Evolutionary conservation across 2,329 filamentous ascomycete species (phyloP).

Genomic region (Phyllosticta paracitricarpa): DNA sequence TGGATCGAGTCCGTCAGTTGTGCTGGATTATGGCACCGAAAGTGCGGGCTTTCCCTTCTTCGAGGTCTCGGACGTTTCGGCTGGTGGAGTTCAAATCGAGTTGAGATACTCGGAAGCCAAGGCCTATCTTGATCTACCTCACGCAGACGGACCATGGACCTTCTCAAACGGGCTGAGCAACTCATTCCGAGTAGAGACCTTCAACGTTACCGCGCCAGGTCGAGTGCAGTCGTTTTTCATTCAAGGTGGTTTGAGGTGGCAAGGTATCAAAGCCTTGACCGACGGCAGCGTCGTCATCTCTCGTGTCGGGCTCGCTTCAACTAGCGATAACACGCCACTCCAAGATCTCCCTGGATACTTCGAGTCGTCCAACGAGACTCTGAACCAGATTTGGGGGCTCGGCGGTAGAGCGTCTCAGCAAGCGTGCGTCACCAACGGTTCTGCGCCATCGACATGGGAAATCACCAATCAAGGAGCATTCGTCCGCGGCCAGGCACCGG

Average conservation of each 20-base stretch:
- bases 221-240: conserved; percentile 24
- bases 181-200: conserved; percentile 30
- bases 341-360: conserved; percentile 23
- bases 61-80: conserved; percentile 16
- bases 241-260: conserved; percentile 34
- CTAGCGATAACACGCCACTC: conserved; percentile 16
- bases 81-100: conserved; percentile 23
- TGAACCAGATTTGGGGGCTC: conserved; percentile 30
- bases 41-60: conserved; percentile 27
- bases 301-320: conserved; percentile 23
- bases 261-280: conserved; percentile 28
- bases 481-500: conserved; percentile 25
- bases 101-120: conserved; percentile 29
- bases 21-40: conserved; percentile 25
- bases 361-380: conserved; percentile 19
- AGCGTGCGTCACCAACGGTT: conserved; percentile 29
- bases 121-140: conserved; percentile 17
- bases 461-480: conserved; percentile 25
- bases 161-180: conserved; percentile 22
- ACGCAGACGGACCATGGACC: conserved; percentile 25
- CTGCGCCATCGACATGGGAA: conserved; percentile 28
- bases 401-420: conserved; percentile 25
- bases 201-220: conserved; percentile 26
- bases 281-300: conserved; percentile 23
- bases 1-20: conserved; percentile 7